Percentiles rank a stretch among this genome's conserved stretches.
phyloP scores from a whole-genome alignment of 192 early-diverging fungal species.

The Chytriomyces sp. region DNA sequence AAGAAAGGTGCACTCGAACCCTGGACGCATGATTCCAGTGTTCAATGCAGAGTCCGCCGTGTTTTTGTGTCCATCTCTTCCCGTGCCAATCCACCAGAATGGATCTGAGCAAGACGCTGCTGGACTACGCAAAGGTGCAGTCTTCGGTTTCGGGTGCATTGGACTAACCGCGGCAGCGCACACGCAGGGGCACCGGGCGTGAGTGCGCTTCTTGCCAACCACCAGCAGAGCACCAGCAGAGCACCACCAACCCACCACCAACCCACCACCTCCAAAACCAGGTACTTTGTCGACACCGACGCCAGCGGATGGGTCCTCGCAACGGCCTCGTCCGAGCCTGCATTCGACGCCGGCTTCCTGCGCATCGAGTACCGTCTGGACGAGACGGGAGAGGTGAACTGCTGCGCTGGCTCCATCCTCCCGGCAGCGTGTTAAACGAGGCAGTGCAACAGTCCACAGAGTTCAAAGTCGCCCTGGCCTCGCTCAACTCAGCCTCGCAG shows the following conservation, averaged over 20 bases:
- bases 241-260: not conserved
- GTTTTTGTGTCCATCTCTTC: no score
- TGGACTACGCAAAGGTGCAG: conserved; percentile 13
- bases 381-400: conserved; percentile 54
- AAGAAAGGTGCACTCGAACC: not conserved
- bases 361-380: conserved; percentile 66
- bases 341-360: conserved; percentile 53
- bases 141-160: not conserved
- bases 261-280: not conserved
- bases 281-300: conserved; percentile 66
- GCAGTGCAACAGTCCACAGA: conserved; percentile 54
- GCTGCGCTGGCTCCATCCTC: not conserved
- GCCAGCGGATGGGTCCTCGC: conserved; percentile 78
- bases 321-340: conserved; percentile 50
- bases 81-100: not conserved
- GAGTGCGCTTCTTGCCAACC: no score
- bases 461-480: conserved; percentile 66
- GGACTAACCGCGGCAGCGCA: not conserved
- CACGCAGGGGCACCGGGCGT: not conserved
- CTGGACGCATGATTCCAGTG: not conserved
- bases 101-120: conserved; percentile 1
- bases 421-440: not conserved
- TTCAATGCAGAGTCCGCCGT: no score
- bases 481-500: conserved; percentile 58
- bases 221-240: no score